Base-by-base conservation (phyloP, 495 filamentous ascomycete genomes). In the Aspergillus ellipticus region DNA sequence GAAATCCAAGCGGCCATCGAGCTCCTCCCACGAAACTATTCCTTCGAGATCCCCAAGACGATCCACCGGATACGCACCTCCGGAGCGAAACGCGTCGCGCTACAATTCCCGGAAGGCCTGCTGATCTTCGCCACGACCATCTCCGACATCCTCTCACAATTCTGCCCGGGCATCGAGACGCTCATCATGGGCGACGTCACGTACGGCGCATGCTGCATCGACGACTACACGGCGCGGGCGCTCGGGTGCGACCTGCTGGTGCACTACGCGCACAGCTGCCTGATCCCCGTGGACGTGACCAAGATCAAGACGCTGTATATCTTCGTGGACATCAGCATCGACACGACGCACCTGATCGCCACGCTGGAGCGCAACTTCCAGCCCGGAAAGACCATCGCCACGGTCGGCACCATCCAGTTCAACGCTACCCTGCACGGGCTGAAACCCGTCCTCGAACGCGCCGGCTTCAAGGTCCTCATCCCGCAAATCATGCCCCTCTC, bases 151-250 rank as follows among this genome's bases (percentile, higher is more conserved):
- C 77, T 99, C 31, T 91, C 89, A 10, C 85, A 88, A 59, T 99
- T 99, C 77, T 99, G 94, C 69, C 85, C 91, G 0, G 91, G 89
- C 3, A 86, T 85, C 39, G 87, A 93, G 64, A 97, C 95, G 0
- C 75, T 97, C 15, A 97, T 99, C 68, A 97, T 99, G 94, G 94
- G 95, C 49, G 94, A 99, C 62, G 94, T 99, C 22, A 99, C 94
- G 0, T 99, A 99, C 73, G 94, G 94, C 45, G 94, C 94, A 2
- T 99, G 94, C 76, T 99, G 94, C 66, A 97, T 99, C 58, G 94
- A 99, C 66, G 94, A 99, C 74, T 99, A 93, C 73, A 97, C 94
- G 0, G 94, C 94, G 0, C 83, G 94, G 17, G 94, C 94, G 0
- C 80, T 99, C 22, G 95, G 89, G 1, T 99, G 94, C 63, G 94